These are phyloP conservation scores for Hyaloperonospora arabidopsidis DNA, from an alignment of 352 stramenopile genomes.

Conservation along the genomic window DNA sequence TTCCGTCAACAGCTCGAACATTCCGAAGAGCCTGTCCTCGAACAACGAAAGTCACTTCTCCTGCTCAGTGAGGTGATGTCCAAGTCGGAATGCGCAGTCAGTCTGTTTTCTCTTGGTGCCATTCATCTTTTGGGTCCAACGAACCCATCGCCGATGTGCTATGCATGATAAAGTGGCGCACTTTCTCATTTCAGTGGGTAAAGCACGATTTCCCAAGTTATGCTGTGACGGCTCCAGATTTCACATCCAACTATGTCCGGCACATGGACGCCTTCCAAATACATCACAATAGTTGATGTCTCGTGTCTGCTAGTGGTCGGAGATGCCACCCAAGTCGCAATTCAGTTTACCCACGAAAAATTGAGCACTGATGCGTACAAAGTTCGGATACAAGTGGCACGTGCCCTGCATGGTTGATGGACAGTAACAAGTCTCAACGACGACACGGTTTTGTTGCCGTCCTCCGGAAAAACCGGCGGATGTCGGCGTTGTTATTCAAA, in stretches of 20 bases:
- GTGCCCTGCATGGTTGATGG: slow-evolving; percentile 56
- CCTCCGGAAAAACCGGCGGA: slow-evolving; percentile 69
- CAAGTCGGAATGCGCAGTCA: slow-evolving; percentile 49
- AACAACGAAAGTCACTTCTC: slow-evolving; percentile 63
- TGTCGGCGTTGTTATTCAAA: slow-evolving; percentile 80
- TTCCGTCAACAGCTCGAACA: slow-evolving; percentile 65
- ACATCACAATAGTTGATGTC: slow-evolving; percentile 74
- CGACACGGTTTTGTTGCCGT: slow-evolving; percentile 60
- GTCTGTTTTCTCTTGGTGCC: slow-evolving; percentile 46
- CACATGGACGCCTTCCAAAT: slow-evolving; percentile 74
- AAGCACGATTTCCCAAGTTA: slow-evolving; percentile 74
- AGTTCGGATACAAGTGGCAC: slow-evolving; percentile 72
- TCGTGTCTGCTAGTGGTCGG: slow-evolving; percentile 78
- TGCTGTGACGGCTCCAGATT: slow-evolving; percentile 49
- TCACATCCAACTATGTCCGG: slow-evolving; percentile 78
- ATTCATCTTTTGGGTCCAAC: slow-evolving; percentile 44
- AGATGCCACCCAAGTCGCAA: slow-evolving; percentile 69
- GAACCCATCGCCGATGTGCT: slow-evolving; percentile 62
- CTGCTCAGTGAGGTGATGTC: slow-evolving; percentile 48
- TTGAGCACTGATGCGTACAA: slow-evolving; percentile 73
- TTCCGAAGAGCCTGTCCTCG: slow-evolving; percentile 64
- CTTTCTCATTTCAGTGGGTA: slow-evolving; percentile 83
- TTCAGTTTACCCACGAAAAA: slow-evolving; percentile 78
- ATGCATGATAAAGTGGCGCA: slow-evolving; percentile 71
- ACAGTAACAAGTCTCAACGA: slow-evolving; percentile 80